Evolutionary conservation across 345 rosid genomes (phyloP).

Genomic region (Pistacia vera): DNA sequence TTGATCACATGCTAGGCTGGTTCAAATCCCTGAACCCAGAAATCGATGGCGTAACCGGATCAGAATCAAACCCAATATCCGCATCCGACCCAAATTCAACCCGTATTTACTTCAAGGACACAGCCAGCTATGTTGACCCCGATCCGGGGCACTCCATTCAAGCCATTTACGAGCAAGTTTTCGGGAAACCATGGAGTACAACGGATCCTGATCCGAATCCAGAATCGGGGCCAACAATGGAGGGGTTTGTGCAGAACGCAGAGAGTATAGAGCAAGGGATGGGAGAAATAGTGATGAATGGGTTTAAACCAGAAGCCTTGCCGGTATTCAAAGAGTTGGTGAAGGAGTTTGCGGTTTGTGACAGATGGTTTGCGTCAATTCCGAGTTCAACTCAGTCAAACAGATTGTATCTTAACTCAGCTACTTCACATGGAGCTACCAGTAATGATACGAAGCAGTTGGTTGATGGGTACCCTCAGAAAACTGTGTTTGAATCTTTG

Average conservation of each 20-base stretch:
- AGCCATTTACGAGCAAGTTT: slow-evolving; percentile 88
- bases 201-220: slow-evolving; percentile 44
- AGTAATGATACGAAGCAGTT: slow-evolving; percentile 55
- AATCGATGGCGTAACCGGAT: slow-evolving; percentile 72
- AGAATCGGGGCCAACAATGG: slow-evolving; percentile 26
- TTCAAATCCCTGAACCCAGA: slow-evolving; percentile 69
- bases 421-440: slow-evolving; percentile 69
- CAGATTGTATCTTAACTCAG: slow-evolving; percentile 63
- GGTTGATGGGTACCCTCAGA: slow-evolving; percentile 65
- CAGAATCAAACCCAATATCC: slow-evolving; percentile 69
- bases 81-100: slow-evolving; percentile 51
- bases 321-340: slow-evolving; percentile 66
- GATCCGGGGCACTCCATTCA: slow-evolving; percentile 89
- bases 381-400: slow-evolving; percentile 76
- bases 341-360: slow-evolving; percentile 69
- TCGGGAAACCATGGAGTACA: slow-evolving; percentile 67
- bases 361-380: slow-evolving; percentile 75
- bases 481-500: slow-evolving; percentile 68
- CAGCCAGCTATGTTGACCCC: slow-evolving; percentile 67
- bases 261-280: slow-evolving; percentile 30
- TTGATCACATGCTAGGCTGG: slow-evolving; percentile 94
- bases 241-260: slow-evolving; percentile 42
- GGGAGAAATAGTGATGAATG: slow-evolving; percentile 53
- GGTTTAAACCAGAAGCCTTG: slow-evolving; percentile 63
- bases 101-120: slow-evolving; percentile 42